Base-by-base conservation (phyloP, 257 asterid species). In the Prunella vulgaris region DNA sequence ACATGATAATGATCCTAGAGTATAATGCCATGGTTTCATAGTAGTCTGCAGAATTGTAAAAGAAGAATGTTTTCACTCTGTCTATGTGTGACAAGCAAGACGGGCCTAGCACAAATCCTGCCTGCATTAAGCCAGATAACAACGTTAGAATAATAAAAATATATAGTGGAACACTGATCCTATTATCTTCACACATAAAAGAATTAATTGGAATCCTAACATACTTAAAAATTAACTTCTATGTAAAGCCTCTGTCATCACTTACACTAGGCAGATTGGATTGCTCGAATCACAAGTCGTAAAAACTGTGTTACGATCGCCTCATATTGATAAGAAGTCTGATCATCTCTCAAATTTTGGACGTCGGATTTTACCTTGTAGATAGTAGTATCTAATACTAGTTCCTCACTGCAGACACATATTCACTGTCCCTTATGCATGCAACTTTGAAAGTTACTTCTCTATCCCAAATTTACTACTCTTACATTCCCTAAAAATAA, bases 91-190 rank as follows among this genome's bases (percentile, higher is more conserved):
- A 91, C 59, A 94, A 75, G 27, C 97, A 86, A 6, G 99, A 91
- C 3, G 97, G 99, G 14, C 99, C 97, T 71, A 94, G 80, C 74
- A 94, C 86, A 58, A 91, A 87, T 32, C 99, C 99, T 10, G 99
- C 97, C 99, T 94, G 91, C 69, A 68, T 54, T 62, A 58, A 64
- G 18, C 46, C 37, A 75, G 24, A 57, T n/a, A 21, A 51, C 38
- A 40, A 22, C 17, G 30, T 53, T 33, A 76, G 60, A 71, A 66
- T 51, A 17, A 66, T 18, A 18, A 22, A 57, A 54, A 10, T 70
- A 27, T 48, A 27, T 40, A 7, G 28, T 18, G 17, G 27, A 38
- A 21, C 32, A 48, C 38, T 71, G 25, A 59, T 28, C 9, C n/a
- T 20, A 42, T 48, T 30, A 44, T 35, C 20, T 44, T 38, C 28